Percentiles rank a stretch among this genome's conserved stretches.
These are phyloP conservation scores for Ramaria sp. DNA, from an alignment of 768 basidiomycete species.

Conservation along the genomic window DNA sequence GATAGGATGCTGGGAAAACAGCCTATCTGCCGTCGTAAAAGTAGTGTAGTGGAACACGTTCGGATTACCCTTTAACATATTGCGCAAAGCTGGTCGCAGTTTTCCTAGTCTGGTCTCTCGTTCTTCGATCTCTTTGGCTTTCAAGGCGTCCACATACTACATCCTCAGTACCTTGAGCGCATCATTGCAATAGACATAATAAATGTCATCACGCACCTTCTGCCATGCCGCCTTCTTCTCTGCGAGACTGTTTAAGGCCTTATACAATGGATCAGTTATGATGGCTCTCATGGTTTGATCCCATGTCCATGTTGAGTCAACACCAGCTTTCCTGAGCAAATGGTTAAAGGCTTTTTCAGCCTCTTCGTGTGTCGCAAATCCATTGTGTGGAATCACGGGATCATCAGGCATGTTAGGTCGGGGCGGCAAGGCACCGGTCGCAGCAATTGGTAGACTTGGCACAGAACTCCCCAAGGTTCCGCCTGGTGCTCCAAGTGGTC, in stretches of 20 bases:
- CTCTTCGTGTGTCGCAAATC: slow-evolving; percentile 76
- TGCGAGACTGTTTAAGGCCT: slow-evolving; percentile 82
- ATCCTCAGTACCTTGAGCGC: slow-evolving; percentile 9
- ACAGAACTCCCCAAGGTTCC: slow-evolving; percentile 32
- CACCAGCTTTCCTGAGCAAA: slow-evolving; percentile 78
- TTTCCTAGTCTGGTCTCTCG: slow-evolving; percentile 74
- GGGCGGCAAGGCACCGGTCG: slow-evolving; percentile 52
- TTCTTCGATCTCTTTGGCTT: slow-evolving; percentile 78
- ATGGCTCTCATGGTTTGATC: slow-evolving; percentile 97
- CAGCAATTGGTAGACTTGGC: slow-evolving; percentile 49
- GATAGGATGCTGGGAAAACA: slow-evolving; percentile 78
- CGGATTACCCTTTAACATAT: slow-evolving; percentile 79
- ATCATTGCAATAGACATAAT: background rate
- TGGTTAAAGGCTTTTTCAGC: slow-evolving; percentile 93
- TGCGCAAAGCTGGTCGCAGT: slow-evolving; percentile 75
- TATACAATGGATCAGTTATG: slow-evolving; percentile 96
- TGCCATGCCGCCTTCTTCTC: slow-evolving; percentile 94
- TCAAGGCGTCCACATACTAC: slow-evolving; percentile 69
- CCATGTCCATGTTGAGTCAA: slow-evolving; percentile 93
- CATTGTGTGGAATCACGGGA: slow-evolving; percentile 82
- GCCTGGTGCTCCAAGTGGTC: background rate
- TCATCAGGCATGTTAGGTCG: slow-evolving; percentile 79
- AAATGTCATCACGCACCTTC: slow-evolving; percentile 46
- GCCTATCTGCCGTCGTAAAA: slow-evolving; percentile 77
- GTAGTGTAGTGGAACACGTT: slow-evolving; percentile 89